A percentile compares a stretch with the other conserved stretches of the same genome.
phyloP scores from a whole-genome alignment of 2,329 filamentous ascomycete species.

The Calonectria pseudoturangicola region DNA sequence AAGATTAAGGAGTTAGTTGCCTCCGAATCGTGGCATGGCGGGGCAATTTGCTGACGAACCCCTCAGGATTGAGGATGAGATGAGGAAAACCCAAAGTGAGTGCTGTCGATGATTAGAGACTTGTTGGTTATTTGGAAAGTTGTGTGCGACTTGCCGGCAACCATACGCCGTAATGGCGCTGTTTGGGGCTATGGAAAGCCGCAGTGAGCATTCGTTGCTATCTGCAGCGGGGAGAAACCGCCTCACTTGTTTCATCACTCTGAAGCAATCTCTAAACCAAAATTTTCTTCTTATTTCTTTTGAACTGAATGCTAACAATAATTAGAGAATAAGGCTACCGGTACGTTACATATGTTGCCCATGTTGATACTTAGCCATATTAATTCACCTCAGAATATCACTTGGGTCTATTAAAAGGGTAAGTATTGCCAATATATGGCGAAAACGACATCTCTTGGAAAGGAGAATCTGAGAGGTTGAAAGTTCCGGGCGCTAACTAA shows the following conservation, averaged over 20 bases:
- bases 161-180: background rate
- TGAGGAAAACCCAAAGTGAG: slow-evolving; percentile 98
- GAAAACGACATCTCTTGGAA: background rate
- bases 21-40: slow-evolving; percentile 13
- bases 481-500: slow-evolving; percentile 29
- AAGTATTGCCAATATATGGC: slow-evolving; percentile 52
- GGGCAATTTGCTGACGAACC: slow-evolving; percentile 48
- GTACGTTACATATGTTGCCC: slow-evolving; percentile 71
- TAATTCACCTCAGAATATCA: slow-evolving; percentile 85
- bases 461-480: no score
- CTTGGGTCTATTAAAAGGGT: slow-evolving; percentile 98
- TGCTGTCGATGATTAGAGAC: background rate
- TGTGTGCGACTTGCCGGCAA: background rate
- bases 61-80: slow-evolving; percentile 98
- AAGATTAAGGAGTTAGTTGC: slow-evolving; percentile 96
- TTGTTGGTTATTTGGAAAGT: background rate
- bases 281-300: background rate
- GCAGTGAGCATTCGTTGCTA: background rate
- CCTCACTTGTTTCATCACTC: background rate
- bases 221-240: background rate
- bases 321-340: slow-evolving; percentile 98
- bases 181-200: slow-evolving; percentile 4
- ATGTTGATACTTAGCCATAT: slow-evolving; percentile 8
- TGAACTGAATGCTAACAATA: slow-evolving; percentile 53
- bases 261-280: background rate